Conservation (phyloP, 108 stramenopile genomes). For the Aurantiochytrium sp. region DNA sequence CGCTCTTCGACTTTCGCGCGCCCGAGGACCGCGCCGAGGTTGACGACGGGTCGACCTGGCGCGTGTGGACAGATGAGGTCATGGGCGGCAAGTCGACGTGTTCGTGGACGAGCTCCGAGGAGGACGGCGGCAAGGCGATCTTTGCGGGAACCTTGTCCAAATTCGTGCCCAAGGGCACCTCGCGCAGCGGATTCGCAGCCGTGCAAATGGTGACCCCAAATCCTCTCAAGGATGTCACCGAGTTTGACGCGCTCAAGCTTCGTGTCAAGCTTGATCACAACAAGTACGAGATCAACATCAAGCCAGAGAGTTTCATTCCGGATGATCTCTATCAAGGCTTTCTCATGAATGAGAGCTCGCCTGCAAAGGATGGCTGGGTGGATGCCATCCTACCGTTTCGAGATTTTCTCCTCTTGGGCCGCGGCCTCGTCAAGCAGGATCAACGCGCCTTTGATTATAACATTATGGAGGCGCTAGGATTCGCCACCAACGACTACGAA, state of each 20-base stretch:
- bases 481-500: not conserved
- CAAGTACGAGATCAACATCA: not conserved
- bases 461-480: not conserved
- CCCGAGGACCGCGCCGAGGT: not conserved
- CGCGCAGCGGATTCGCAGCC: not conserved
- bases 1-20: not conserved
- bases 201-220: not conserved
- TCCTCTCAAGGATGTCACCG: not conserved
- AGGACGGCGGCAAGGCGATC: not conserved
- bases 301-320: not conserved
- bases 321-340: not conserved
- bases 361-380: not conserved
- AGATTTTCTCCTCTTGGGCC: not conserved
- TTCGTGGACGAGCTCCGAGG: not conserved
- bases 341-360: not conserved
- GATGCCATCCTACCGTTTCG: not conserved
- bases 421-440: not conserved
- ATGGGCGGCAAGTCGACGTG: not conserved
- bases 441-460: not conserved
- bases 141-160: not conserved
- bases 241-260: not conserved
- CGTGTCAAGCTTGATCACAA: not conserved
- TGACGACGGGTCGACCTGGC: not conserved
- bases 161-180: not conserved
- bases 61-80: not conserved